Percentiles rank a stretch among this genome's conserved stretches.
Evolutionary conservation across 2,329 filamentous ascomycete species (phyloP).

Genomic region (Arachnomyces sp.): DNA sequence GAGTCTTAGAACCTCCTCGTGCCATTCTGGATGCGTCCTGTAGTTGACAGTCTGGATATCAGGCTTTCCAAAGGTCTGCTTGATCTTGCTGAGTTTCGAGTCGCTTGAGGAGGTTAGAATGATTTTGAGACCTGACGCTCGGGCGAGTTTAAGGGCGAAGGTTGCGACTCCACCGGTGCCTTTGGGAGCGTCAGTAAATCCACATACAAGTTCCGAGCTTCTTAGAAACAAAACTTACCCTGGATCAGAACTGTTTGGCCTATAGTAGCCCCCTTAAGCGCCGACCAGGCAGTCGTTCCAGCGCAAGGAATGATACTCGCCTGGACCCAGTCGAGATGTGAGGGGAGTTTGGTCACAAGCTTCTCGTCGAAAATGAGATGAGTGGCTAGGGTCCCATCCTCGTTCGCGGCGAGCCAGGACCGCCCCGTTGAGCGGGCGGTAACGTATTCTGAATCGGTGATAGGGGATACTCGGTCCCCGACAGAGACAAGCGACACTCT

Average conservation of each 20-base stretch:
- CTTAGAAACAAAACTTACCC: conserved; percentile 20
- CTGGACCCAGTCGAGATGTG: conserved; percentile 29
- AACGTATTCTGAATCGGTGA: conserved; percentile 33
- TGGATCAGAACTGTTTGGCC: conserved; percentile 39
- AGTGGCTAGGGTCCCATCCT: conserved; percentile 37
- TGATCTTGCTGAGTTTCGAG: conserved; percentile 24
- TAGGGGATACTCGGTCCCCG: conserved; percentile 33
- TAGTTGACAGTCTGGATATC: conserved; percentile 27
- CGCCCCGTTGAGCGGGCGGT: conserved; percentile 29
- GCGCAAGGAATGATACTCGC: conserved; percentile 37
- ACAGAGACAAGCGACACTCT: conserved; percentile 23
- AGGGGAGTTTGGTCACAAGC: conserved; percentile 28
- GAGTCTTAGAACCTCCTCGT: conserved; percentile 25
- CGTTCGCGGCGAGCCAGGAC: conserved; percentile 38
- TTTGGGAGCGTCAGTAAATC: conserved; percentile 6
- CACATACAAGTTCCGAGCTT: too few species aligned
- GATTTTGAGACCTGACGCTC: conserved; percentile 24
- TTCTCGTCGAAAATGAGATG: conserved; percentile 36
- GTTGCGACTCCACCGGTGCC: conserved; percentile 31
- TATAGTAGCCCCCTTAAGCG: conserved; percentile 31
- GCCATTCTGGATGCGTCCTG: conserved; percentile 20
- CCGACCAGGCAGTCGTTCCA: conserved; percentile 39
- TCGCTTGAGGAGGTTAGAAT: conserved; percentile 33
- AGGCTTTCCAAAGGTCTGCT: conserved; percentile 16
- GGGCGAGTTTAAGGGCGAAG: conserved; percentile 29